A percentile compares a stretch with the other conserved stretches of the same genome.
phyloP scores from a whole-genome alignment of 768 basidiomycete species.

The Termitomyces sp. region DNA sequence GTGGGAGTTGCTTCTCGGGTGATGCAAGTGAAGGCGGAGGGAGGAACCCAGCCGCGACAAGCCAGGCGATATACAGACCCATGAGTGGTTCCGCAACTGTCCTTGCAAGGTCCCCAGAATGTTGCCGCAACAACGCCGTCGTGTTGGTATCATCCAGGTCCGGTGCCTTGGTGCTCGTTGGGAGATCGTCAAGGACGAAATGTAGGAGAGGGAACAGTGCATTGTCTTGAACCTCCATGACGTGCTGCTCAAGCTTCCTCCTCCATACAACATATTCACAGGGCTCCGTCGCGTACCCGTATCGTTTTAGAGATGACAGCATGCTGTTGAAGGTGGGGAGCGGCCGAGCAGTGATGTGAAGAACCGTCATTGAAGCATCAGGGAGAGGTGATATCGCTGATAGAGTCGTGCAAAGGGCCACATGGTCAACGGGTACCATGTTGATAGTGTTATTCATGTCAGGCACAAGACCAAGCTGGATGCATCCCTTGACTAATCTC shows the following conservation, averaged over 20 bases:
- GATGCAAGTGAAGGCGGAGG: slow-evolving; percentile 39
- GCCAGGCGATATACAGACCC: slow-evolving; percentile 90
- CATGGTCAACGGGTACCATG: slow-evolving; percentile 97
- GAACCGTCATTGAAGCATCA: slow-evolving; percentile 46
- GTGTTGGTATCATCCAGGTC: slow-evolving; percentile 88
- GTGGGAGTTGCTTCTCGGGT: slow-evolving; percentile 45
- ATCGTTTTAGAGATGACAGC: slow-evolving; percentile 63
- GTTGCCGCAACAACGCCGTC: slow-evolving; percentile 46
- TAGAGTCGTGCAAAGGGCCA: slow-evolving; percentile 75
- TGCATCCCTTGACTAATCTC: slow-evolving; percentile 97
- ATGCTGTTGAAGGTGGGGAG: slow-evolving; percentile 87
- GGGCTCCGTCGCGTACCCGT: slow-evolving; percentile 74
- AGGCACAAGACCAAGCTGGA: slow-evolving; percentile 93
- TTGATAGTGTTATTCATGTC: slow-evolving; percentile 99
- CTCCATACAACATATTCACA: slow-evolving; percentile 94
- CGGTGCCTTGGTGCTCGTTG: slow-evolving; percentile 93
- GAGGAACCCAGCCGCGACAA: slow-evolving; percentile 81
- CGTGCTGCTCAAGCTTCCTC: slow-evolving; percentile 88
- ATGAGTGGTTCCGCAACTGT: slow-evolving; percentile 76
- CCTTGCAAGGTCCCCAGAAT: slow-evolving; percentile 30
- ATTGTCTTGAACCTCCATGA: slow-evolving; percentile 91
- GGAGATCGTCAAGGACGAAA: slow-evolving; percentile 95
- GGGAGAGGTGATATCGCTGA: slow-evolving; percentile 62
- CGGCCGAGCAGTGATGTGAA: slow-evolving; percentile 85
- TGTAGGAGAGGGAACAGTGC: slow-evolving; percentile 96